These are phyloP conservation scores for Fusarium newnesense DNA, from an alignment of 2,329 filamentous ascomycete genomes.

Conservation along the genomic window DNA sequence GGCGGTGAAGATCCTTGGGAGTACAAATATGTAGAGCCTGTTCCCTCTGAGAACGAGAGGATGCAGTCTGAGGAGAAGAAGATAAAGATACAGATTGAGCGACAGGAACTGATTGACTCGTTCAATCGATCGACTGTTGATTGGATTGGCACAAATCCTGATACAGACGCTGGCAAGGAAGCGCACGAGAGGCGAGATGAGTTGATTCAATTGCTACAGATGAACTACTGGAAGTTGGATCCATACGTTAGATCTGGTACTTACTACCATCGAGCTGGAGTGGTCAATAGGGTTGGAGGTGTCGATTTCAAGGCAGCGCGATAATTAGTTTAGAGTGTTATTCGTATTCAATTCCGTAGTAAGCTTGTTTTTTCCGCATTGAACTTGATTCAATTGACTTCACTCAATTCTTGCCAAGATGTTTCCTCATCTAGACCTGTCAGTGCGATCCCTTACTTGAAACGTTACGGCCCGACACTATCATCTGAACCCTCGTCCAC, in stretches of 20 bases:
- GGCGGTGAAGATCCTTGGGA: conserved; percentile 74
- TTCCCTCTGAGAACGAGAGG: conserved; percentile 66
- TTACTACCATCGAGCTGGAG: conserved; percentile 38
- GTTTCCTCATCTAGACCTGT: neutral
- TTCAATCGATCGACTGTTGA: conserved; percentile 58
- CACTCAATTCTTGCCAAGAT: neutral
- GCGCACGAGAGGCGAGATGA: conserved; percentile 52
- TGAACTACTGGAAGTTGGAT: conserved; percentile 78
- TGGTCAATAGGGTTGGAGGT: conserved; percentile 19
- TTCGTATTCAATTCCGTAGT: neutral
- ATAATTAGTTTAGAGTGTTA: conserved; percentile 7
- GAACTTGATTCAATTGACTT: neutral
- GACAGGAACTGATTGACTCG: conserved; percentile 62
- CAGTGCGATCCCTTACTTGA: neutral
- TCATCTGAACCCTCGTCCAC: neutral
- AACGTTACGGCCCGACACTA: neutral
- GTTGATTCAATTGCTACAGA: conserved; percentile 61
- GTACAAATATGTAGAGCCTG: conserved; percentile 73
- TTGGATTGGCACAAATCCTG: conserved; percentile 13
- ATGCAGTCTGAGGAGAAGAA: conserved; percentile 49
- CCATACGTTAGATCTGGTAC: conserved; percentile 68
- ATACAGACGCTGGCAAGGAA: neutral
- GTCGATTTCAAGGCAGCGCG: conserved; percentile 37
- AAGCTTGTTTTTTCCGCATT: neutral
- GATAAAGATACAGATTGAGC: conserved; percentile 60